Conservation (phyloP, 768 basidiomycete species). For the Rhizopogon vinicolor region DNA sequence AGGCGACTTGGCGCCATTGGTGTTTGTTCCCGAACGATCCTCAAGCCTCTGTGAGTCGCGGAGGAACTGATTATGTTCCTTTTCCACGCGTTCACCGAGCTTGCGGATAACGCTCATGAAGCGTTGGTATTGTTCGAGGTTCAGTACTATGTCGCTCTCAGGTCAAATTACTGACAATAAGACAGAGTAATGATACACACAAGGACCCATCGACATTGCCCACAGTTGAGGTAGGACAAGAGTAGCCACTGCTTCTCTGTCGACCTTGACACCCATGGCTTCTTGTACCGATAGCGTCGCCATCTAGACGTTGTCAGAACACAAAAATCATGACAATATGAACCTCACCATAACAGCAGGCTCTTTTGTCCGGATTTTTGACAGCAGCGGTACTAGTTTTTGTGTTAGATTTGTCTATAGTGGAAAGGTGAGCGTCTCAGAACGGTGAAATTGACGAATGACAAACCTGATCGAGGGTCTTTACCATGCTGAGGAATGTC, state of each 20-base stretch:
- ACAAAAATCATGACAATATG: not conserved
- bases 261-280: slow-evolving; percentile 93
- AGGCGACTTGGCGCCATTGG: slow-evolving; percentile 34
- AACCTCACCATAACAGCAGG: slow-evolving; percentile 81
- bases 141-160: slow-evolving; percentile 49
- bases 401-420: slow-evolving; percentile 82
- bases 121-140: slow-evolving; percentile 80
- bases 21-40: slow-evolving; percentile 56
- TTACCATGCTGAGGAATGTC: slow-evolving; percentile 86
- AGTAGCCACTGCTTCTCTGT: slow-evolving; percentile 87
- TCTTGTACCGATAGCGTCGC: slow-evolving; percentile 88
- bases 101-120: slow-evolving; percentile 86
- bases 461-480: slow-evolving; percentile 79
- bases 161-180: not conserved
- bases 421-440: not conserved
- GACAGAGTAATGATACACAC: slow-evolving; percentile 39
- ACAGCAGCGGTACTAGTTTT: slow-evolving; percentile 89
- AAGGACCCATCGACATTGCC: slow-evolving; percentile 95
- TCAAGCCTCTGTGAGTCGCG: slow-evolving; percentile 91
- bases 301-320: slow-evolving; percentile 46
- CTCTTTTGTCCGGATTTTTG: slow-evolving; percentile 95
- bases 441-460: not conserved
- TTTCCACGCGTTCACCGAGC: slow-evolving; percentile 82
- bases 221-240: slow-evolving; percentile 89
- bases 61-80: slow-evolving; percentile 88